Evolutionary conservation across 805 yeast species (phyloP).

Genomic region (Candida quercuum): DNA sequence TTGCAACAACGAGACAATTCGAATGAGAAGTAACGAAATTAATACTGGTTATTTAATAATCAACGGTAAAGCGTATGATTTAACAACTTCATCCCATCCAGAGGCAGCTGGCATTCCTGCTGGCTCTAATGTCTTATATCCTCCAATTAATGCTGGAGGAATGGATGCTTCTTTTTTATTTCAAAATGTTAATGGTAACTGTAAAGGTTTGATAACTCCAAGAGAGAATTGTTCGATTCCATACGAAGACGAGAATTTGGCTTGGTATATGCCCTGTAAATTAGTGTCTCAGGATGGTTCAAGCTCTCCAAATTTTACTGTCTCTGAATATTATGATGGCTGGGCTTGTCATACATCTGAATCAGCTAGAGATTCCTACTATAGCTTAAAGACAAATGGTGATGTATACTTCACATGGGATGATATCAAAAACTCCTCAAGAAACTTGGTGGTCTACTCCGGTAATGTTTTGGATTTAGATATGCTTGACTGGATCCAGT

Average conservation of each 20-base stretch:
- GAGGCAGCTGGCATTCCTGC: slow-evolving; percentile 70
- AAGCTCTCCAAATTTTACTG: slow-evolving; percentile 55
- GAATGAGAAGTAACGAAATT: slow-evolving; percentile 60
- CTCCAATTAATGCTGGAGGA: slow-evolving; percentile 87
- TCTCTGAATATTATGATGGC: slow-evolving; percentile 60
- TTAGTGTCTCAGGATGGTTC: slow-evolving; percentile 67
- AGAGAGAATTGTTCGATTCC: slow-evolving; percentile 70
- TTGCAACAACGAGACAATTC: slow-evolving; percentile 43
- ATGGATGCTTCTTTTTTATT: slow-evolving; percentile 78
- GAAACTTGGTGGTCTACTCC: slow-evolving; percentile 82
- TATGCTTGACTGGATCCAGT: slow-evolving; percentile 68
- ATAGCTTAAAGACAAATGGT: slow-evolving; percentile 53
- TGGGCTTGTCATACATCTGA: slow-evolving; percentile 88
- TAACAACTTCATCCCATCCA: slow-evolving; percentile 72
- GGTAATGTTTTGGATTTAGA: slow-evolving; percentile 85
- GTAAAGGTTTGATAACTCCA: slow-evolving; percentile 73
- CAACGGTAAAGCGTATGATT: slow-evolving; percentile 76
- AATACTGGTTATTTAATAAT: slow-evolving; percentile 59
- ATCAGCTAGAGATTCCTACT: slow-evolving; percentile 64
- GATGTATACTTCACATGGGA: slow-evolving; percentile 91
- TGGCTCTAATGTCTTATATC: slow-evolving; percentile 70
- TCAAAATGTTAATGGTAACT: slow-evolving; percentile 89
- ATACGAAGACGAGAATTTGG: slow-evolving; percentile 54
- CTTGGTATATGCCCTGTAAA: slow-evolving; percentile 97
- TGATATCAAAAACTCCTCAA: slow-evolving; percentile 58